Percentiles rank a stretch among this genome's conserved stretches.
These are phyloP conservation scores for Diddensiella santjacobensis DNA, from an alignment of 805 yeast species.

Conservation along the genomic window DNA sequence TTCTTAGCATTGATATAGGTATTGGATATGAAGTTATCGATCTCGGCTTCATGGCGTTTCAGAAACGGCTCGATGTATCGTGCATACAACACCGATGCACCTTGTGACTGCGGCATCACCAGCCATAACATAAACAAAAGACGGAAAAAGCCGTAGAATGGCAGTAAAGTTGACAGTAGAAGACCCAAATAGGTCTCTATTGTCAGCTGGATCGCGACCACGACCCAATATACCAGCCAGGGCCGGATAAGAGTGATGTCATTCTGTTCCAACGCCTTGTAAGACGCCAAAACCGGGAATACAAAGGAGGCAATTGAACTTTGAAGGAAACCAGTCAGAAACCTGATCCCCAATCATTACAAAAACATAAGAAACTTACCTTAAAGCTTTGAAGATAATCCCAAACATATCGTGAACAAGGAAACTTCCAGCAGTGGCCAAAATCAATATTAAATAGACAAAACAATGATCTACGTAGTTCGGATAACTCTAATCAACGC, in stretches of 20 bases:
- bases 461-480: no score
- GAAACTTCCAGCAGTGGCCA: no score
- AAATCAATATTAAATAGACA: no score
- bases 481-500: no score
- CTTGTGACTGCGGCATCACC: conserved; percentile 48
- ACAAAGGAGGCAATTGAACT: conserved; percentile 41
- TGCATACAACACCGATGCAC: conserved; percentile 42
- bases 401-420: conserved; percentile 8
- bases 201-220: conserved; percentile 42
- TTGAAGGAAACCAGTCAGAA: not conserved
- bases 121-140: conserved; percentile 57
- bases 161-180: conserved; percentile 47
- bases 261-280: conserved; percentile 48
- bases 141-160: conserved; percentile 50
- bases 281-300: conserved; percentile 61
- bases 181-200: conserved; percentile 42
- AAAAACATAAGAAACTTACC: conserved; percentile 5
- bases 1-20: conserved; percentile 18
- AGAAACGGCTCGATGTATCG: conserved; percentile 40
- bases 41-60: conserved; percentile 32
- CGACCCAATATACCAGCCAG: conserved; percentile 66
- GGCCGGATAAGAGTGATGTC: conserved; percentile 38
- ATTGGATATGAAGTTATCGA: conserved; percentile 32
- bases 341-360: not conserved
- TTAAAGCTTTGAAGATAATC: conserved; percentile 10